Evolutionary conservation across 2,329 filamentous ascomycete species (phyloP), one percentile per base, ranked within the genome.

Genomic region (Sarocladium kiliense): DNA sequence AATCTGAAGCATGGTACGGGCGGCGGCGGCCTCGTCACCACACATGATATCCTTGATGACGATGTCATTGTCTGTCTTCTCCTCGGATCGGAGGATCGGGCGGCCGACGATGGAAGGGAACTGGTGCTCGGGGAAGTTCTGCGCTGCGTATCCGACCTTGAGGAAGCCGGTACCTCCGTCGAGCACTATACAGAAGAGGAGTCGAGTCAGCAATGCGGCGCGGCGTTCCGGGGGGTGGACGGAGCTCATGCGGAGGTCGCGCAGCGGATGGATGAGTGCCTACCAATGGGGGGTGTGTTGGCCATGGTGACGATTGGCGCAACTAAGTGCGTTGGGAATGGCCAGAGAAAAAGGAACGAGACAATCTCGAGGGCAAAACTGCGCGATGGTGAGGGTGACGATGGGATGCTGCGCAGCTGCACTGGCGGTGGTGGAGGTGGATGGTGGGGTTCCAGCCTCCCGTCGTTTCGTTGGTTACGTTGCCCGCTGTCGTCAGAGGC

Each of bases 101-200:
- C 94, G 90, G 70, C 94, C 94, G 72, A 99, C 91, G 74, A 99
- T 97, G 63, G 93, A 97, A 56, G 94, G 94, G 75, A 92, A 97
- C 77, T 97, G 93, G 75, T 95, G 91, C 77, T 97, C 94, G 72
- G 94, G 94, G 77, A 99, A 99, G 81, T 99, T 99, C 82, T 97
- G 92, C 68, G 88, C 94, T 69, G 94, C 94, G 79, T 97, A 99
- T 74, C 94, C 94, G 77, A 96, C 94, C 78, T 99, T 99, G 75
- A 99, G 88, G 82, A 99, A 99, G 76, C 94, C 94, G 71, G 94
- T 99, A 76, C 94, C 94, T 82, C 94, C 94, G 81, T 99, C 94
- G 82, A 99, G 93, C 71, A 99, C 94, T 97, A 62, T 26, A 32
- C 45, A 54, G 54, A 41, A 34, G 50, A 53, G 42, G 39, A 44